Evolutionary conservation across 805 yeast genomes (phyloP), one percentile per base, ranked within the genome.

Genomic region (Cyberlindnera saturnus): DNA sequence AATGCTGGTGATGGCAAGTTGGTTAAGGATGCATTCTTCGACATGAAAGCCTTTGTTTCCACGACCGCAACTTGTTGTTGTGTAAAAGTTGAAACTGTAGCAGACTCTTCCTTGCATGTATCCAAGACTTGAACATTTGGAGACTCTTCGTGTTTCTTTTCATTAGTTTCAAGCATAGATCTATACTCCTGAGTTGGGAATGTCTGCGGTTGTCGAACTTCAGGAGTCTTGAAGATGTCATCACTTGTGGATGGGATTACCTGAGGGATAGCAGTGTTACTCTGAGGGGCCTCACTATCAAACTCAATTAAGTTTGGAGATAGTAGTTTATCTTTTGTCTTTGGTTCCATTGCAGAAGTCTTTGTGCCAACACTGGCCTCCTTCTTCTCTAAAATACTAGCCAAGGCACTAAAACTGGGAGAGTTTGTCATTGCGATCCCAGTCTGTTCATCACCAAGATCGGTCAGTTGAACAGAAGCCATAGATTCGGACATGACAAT

Each of bases 351-450:
- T 23, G 28, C 28, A 23, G 11, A 23, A 23, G 28, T 19, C 34
- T 42, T 40, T 16, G 31, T 40, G 16, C 15, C 55, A 57, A 17
- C 53, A 16, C 46, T 53, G 28, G 57, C 60, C 5, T 64, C 57
- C 35, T 66, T 68, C 41, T 63, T 66, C 43, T 63, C 67, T 32
- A 70, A 52, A 20, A 69, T 61, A 32, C 62, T 62, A 1, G 72
- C 71, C n/a, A 70, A 46, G 0, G 72, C 73, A 44, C 70, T 63
- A 32, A 70, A 53, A 0, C 73, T 67, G 3, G 74, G 74, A 2
- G 73, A 69, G 18, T 69, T 60, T 4, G 71, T 65, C 63, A 69
- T 66, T 33, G 63, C 62, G 16, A 62, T 36, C 36, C 40, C 48
- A 5, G 44, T 32, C 10, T 26, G 5, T 13, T 29, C 44, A 18